Evolutionary conservation across 306 rosid genomes (phyloP).

Genomic region (Vachellia collinsii): DNA sequence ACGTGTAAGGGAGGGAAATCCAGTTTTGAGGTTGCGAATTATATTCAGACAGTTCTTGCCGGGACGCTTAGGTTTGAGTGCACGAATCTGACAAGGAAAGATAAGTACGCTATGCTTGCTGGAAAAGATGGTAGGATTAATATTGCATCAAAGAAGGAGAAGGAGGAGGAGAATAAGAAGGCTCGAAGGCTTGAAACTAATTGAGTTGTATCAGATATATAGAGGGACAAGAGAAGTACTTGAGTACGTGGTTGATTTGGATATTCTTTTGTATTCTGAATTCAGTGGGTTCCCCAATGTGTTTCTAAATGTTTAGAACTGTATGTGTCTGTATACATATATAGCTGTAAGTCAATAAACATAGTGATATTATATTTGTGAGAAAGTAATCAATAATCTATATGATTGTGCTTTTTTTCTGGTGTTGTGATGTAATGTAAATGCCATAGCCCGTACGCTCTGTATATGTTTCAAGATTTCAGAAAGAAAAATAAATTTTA

Average conservation of each 20-base stretch:
- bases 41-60: not conserved
- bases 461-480: too few species aligned
- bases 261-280: conserved; percentile 14
- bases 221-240: conserved; percentile 12
- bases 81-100: not conserved
- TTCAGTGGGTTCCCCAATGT: conserved; percentile 12
- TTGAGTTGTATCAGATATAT: not conserved
- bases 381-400: not conserved
- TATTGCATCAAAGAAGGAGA: not conserved
- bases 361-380: not conserved
- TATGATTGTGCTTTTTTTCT: not conserved
- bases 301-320: conserved; percentile 11
- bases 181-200: not conserved
- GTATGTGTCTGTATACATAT: not conserved
- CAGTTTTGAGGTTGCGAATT: not conserved
- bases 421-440: not conserved
- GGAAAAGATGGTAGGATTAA: not conserved
- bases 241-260: not conserved
- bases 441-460: not conserved
- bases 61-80: not conserved
- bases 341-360: not conserved
- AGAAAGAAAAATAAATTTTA: too few species aligned
- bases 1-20: not conserved
- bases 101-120: not conserved
- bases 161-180: not conserved